Evolutionary conservation across 164 flowering plant genomes (phyloP).

Genomic region (Aristolochia fimbriata): DNA sequence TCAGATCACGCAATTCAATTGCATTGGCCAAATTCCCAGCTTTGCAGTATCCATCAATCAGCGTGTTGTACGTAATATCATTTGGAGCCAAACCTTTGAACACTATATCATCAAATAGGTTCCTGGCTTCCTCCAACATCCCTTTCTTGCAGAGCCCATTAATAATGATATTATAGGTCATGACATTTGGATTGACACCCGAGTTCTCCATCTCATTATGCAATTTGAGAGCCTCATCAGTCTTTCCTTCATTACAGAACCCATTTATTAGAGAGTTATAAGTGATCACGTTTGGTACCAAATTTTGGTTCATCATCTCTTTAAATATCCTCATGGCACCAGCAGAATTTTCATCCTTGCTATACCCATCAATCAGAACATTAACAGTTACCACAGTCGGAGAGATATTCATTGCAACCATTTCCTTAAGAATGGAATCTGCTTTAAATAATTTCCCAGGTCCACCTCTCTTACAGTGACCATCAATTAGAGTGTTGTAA

Average conservation of each 20-base stretch:
- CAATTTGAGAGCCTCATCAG: conserved; percentile 14
- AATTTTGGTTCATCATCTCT: conserved; percentile 16
- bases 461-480: conserved; percentile 22
- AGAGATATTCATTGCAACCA: conserved; percentile 13
- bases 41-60: conserved; percentile 24
- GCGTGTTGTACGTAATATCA: conserved; percentile 16
- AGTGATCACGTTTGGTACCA: conserved; percentile 18
- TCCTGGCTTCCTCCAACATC: conserved; percentile 18
- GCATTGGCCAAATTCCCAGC: conserved; percentile 18
- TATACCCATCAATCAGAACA: conserved; percentile 24
- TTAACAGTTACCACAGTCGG: conserved; percentile 21
- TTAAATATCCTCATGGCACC: conserved; percentile 17
- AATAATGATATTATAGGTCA: conserved; percentile 20
- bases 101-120: conserved; percentile 10
- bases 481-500: conserved; percentile 22
- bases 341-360: conserved; percentile 18
- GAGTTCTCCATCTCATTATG: conserved; percentile 13
- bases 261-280: conserved; percentile 26
- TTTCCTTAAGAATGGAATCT: conserved; percentile 21
- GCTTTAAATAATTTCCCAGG: conserved; percentile 24
- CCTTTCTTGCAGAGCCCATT: conserved; percentile 21
- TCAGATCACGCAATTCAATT: conserved; percentile 9
- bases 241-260: conserved; percentile 18
- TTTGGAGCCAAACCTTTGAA: conserved; percentile 10
- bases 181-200: conserved; percentile 14